Base-by-base conservation (phyloP, 352 stramenopile species). In the Globisporangium abappressorium region DNA sequence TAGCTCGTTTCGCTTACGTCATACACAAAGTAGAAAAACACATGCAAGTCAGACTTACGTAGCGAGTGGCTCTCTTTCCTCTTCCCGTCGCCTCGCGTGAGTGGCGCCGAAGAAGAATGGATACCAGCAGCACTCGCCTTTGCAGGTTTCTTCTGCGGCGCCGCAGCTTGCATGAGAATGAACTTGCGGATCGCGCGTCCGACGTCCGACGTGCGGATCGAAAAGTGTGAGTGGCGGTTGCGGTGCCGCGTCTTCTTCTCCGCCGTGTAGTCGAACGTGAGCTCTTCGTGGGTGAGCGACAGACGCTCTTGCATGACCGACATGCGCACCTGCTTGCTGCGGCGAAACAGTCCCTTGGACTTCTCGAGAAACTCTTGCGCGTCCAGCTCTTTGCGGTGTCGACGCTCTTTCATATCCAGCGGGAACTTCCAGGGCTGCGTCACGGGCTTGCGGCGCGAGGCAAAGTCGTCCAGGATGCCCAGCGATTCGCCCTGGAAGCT, bases 391-490 rank as follows among this genome's bases (percentile, higher is more conserved):
- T 80, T 76, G 28, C 76, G 64, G 0, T 67, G 68, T 46, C 67
- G 62, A 2, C 81, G 80, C 43, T 70, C 64, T 30, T 43, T 47
- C 78, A 88, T 84, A 46, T 91, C 79, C 14, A 91, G 70, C 1
- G 81, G 82, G 59, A 93, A 86, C 11, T 62, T 67, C 85, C 85
- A 93, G 4, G 71, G 71, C 14, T 82, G 74, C 22, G 70, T 63
- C 8, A 79, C 72, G 57, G 82, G 82, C 15, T 74, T 65, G 30
- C 81, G 77, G 22, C 85, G 77, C 28, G 81, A 91, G 5, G 85
- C 81, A 72, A 87, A 91, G 57, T 87, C 81, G 64, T 93, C 83
- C 11, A 93, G 66, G 2, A 90, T 69, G 6, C 81, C 83, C 4
- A 84, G 71, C 0, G 72, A 55, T 7, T 78, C 65, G 28, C 81